Base-by-base conservation (phyloP, 805 yeast species). In the Kodamaea restingae region DNA sequence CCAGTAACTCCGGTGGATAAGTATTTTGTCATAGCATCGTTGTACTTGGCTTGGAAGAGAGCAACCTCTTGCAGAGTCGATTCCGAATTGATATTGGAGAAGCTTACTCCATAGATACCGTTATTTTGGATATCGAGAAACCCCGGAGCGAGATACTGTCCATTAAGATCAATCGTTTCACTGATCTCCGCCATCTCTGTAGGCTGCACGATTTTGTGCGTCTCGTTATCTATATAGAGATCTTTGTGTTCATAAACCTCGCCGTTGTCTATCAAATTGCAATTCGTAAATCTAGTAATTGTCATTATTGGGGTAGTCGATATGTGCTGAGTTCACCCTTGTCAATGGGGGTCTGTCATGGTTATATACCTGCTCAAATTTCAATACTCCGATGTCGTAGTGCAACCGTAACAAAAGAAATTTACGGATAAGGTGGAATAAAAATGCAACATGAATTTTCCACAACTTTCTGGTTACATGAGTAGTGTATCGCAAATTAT, bases 101-200 rank as follows among this genome's bases (percentile, higher is more conserved):
- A 77, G 44, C 76, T 78, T 45, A 76, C 60, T 2, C 81, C 82
- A 44, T 67, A 76, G 40, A 77, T 67, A 8, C 81, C 82, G 46
- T 77, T 77, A 43, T 75, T 73, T 53, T 77, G 82, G 45, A 73
- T 67, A 50, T 77, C 82, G 9, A 77, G 56, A 50, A 69, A 75
- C 1, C 82, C 82, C 0, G 82, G 81, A 0, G 79, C 69, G 24
- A 77, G 45, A 21, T 73, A 61, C 14, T 55, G 48, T 4, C 78
- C 80, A n/a, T 66, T 45, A 35, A 77, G 55, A 46, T 77, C 78
- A 10, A 76, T 52, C 3, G 54, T 54, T 31, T 54, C 55, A 30
- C 48, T 18, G 22, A 26, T 35, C 26, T 44, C 36, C 24, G 11
- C 28, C 7, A 35, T 35, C 18, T 42, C 43, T 2, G 69, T 65